Evolutionary conservation across 2,329 filamentous ascomycete species (phyloP), one percentile per base, ranked within the genome.

Genomic region (Aspergillus puulaauensis): DNA sequence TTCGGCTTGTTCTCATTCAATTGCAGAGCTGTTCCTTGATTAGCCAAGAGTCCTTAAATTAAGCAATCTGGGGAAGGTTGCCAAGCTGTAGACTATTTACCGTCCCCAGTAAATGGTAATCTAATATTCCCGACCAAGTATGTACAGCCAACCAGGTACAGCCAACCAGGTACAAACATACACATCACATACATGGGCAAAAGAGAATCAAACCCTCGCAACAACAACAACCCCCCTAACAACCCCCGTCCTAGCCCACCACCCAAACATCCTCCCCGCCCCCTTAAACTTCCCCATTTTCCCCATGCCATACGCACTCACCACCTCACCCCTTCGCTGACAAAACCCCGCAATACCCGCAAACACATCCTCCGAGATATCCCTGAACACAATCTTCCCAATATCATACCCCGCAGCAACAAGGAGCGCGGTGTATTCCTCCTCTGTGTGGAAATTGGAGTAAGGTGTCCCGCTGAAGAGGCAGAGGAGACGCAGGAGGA

Each of bases 351-450:
- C 75, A 15, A 86, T 66, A 0, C 81, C 81, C 0, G 68, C 61
- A 63, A 86, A 86, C 0, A 85, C 82, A 59, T 83, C 68, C 5
- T 77, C 73, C 2, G 83, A 82, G 17, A 86, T 72, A 63, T 86
- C 83, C 15, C 69, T 68, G 1, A 84, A 73, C 24, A 70, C 68
- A 43, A 84, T 79, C 6, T 61, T 56, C 0, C 71, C 67, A 3
- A 61, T 53, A 12, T 74, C 68, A 61, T 85, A 86, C 2, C 83
- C 83, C 3, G 76, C 79, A 17, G 73, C 69, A 1, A 75, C 67
- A 6, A 86, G 68, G 50, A 80, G 75, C 2, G 64, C 62, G 27
- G 71, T 66, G 63, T 86, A 86, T 48, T 78, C 68, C 0, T 65
- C 64, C 52, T 75, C 68, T 0, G 81, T 80, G 19, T 82, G 52